Evolutionary conservation across 805 yeast genomes (phyloP).

Genomic region (Lipomyces yamanashiensis): DNA sequence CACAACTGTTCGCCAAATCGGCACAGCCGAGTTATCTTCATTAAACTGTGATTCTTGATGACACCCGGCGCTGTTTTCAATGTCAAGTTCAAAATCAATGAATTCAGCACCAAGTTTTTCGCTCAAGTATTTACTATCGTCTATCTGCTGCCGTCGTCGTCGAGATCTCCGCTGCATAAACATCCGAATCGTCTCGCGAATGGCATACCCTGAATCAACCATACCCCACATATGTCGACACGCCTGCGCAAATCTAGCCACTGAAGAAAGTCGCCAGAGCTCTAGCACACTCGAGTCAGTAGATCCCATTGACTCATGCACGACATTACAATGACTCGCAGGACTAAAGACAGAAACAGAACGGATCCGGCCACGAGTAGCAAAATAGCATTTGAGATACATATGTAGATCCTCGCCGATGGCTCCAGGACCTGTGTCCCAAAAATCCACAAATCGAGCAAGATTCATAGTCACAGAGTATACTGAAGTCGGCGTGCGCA

Average conservation of each 20-base stretch:
- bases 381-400: conserved; percentile 35
- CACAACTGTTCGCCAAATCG: conserved; percentile 21
- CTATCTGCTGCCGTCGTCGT: too few species aligned
- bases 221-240: conserved; percentile 39
- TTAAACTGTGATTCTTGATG: too few species aligned
- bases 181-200: conserved; percentile 16
- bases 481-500: conserved; percentile 36
- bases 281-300: neutral
- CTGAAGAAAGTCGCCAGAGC: conserved; percentile 23
- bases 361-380: conserved; percentile 27
- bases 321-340: conserved; percentile 38
- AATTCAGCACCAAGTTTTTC: too few species aligned
- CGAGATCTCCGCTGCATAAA: too few species aligned
- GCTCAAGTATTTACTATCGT: too few species aligned
- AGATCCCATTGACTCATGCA: conserved; percentile 10
- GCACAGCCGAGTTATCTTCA: neutral
- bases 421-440: conserved; percentile 38
- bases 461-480: conserved; percentile 34
- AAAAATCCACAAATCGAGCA: conserved; percentile 34
- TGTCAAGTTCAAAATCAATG: neutral
- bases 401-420: conserved; percentile 39
- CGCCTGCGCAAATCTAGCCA: conserved; percentile 36
- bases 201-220: conserved; percentile 36
- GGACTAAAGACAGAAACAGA: conserved; percentile 35
- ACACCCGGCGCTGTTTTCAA: neutral